A percentile compares a stretch with the other conserved stretches of the same genome.
These are phyloP conservation scores for Centella asiatica DNA, from an alignment of 129 eudicot genomes.

Conservation along the genomic window DNA sequence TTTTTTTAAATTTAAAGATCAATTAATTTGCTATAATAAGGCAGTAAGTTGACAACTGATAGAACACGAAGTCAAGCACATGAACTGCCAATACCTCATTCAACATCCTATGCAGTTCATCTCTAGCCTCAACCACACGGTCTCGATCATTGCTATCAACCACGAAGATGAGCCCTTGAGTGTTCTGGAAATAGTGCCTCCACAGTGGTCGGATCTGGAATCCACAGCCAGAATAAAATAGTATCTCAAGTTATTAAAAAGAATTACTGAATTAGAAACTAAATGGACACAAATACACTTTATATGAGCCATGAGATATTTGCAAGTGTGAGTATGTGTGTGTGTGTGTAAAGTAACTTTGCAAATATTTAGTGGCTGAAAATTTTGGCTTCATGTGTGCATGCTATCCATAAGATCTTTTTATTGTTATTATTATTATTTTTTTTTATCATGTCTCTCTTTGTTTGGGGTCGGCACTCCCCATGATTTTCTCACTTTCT, in stretches of 20 bases:
- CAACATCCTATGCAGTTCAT: slow-evolving; percentile 59
- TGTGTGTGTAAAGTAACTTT: no score
- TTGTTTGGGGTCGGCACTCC: no score
- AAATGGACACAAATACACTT: no score
- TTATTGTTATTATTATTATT: no score
- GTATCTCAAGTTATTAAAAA: not conserved
- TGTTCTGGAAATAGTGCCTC: slow-evolving; percentile 67
- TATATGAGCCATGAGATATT: no score
- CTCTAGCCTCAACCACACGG: slow-evolving; percentile 57
- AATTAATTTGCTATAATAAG: not conserved
- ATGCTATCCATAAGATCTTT: no score
- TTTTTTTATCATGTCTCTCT: no score
- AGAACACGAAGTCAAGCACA: not conserved
- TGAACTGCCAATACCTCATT: slow-evolving; percentile 27
- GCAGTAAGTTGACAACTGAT: not conserved
- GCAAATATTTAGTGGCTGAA: no score
- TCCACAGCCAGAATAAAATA: not conserved
- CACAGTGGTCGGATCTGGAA: slow-evolving; percentile 51
- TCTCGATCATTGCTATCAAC: slow-evolving; percentile 59
- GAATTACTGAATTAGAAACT: no score
- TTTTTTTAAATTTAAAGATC: not conserved
- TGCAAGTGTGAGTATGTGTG: no score
- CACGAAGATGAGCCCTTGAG: slow-evolving; percentile 60
- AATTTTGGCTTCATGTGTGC: no score
- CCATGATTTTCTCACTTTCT: not conserved